Evolutionary conservation across 768 basidiomycete species (phyloP), one percentile per base, ranked within the genome.

Genomic region (Boletus subcaerulescens): DNA sequence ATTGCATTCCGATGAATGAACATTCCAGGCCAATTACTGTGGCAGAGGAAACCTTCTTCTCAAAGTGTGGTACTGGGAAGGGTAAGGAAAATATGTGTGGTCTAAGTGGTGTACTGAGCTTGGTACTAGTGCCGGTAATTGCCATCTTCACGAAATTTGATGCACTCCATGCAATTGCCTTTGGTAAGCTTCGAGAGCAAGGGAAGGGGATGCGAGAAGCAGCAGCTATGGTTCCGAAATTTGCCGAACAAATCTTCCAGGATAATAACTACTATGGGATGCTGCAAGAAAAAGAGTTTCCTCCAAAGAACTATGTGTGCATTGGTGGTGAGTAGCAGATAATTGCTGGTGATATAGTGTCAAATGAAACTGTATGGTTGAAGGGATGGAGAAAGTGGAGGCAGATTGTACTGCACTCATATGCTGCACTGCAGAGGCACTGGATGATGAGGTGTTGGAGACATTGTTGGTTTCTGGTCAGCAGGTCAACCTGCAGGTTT

Each of bases 121-220:
- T 20, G 5, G 31, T 2, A 35, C 17, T 31, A 77, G 76, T 76
- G 24, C 75, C 75, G 4, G 68, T 76, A 2, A 62, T 77, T 26
- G 67, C 65, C 0, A 44, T 77, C 31, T 74, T 77, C 56, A 76
- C 73, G 1, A 76, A 76, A 50, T 69, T 69, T 36, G 75, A 76
- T 54, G 67, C 60, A 22, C 47, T 73, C 6, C 47, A 66, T 36
- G 36, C n/a, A 33, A 44, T 58, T 44, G 64, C 65, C 48, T 69
- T 58, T 36, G 41, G 58, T 13, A 8, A 48, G 22, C 52, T 65
- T 3, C 8, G 15, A 46, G 40, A 40, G 46, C 20, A 44, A 61
- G 14, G 62, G 55, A 20, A 14, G 56, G 42, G 54, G 22, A 13
- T n/a, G 9, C 17, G 15, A 17, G 45, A 48, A 35, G 52, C 52